Percentiles rank a stretch among this genome's conserved stretches.
Conservation (phyloP, 441 rosid species). For the Isatis lusitanica region DNA sequence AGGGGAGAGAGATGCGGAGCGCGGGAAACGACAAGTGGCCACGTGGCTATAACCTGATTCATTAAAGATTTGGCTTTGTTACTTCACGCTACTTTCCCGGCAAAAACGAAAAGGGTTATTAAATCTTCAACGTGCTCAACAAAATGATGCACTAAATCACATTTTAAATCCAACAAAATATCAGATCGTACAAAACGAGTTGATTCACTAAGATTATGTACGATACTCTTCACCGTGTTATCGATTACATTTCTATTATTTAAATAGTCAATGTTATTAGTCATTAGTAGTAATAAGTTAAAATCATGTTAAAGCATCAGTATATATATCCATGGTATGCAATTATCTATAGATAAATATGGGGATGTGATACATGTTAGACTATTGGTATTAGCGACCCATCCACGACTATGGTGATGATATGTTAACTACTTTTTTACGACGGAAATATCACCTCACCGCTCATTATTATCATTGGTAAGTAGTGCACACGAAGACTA, state of each 20-base stretch:
- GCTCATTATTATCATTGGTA: neutral
- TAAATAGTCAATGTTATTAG: too few species aligned
- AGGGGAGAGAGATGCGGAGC: slow-evolving; percentile 33
- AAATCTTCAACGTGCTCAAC: neutral
- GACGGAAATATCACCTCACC: neutral
- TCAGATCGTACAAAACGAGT: slow-evolving; percentile 30
- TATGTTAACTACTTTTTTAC: neutral
- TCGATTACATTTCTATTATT: neutral
- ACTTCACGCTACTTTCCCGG: slow-evolving; percentile 21
- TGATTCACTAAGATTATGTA: slow-evolving; percentile 33
- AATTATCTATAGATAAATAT: neutral
- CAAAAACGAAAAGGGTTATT: neutral
- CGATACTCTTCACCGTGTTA: slow-evolving; percentile 6
- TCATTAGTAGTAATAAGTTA: neutral
- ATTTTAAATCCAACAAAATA: slow-evolving; percentile 12
- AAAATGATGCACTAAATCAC: slow-evolving; percentile 14
- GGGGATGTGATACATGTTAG: neutral
- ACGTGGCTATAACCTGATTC: slow-evolving; percentile 21
- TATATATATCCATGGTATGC: neutral
- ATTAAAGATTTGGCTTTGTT: slow-evolving; percentile 15
- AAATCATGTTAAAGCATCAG: neutral
- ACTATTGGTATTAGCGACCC: neutral
- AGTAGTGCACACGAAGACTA: neutral
- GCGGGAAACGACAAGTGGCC: slow-evolving; percentile 31
- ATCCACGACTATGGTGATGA: neutral